phyloP scores from a whole-genome alignment of 108 stramenopile genomes.

The Skeletonema grethae region DNA sequence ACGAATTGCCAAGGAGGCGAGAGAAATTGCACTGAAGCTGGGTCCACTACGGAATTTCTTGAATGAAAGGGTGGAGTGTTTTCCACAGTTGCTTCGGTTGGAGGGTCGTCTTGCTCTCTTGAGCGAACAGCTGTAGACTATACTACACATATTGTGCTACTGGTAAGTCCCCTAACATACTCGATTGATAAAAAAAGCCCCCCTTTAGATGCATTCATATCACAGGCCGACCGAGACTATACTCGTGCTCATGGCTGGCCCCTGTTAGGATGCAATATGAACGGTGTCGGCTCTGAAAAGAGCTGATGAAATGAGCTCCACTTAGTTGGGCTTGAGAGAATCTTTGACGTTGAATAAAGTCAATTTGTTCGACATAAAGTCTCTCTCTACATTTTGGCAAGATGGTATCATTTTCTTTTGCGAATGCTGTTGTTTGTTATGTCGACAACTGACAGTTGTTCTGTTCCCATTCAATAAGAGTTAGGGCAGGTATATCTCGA shows the following conservation, averaged over 20 bases:
- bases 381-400: not conserved
- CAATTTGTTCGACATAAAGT: constrained; percentile 5
- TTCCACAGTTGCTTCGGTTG: constrained; percentile 46
- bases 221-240: constrained; percentile 1
- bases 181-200: not conserved
- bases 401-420: not conserved
- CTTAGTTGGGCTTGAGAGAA: constrained; percentile 5
- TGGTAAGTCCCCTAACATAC: not conserved
- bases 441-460: not conserved
- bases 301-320: constrained; percentile 4
- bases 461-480: not conserved
- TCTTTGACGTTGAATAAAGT: constrained; percentile 3
- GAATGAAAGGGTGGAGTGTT: constrained; percentile 51
- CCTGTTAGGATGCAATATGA: constrained; percentile 3
- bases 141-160: not conserved
- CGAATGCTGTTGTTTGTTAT: not conserved
- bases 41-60: constrained; percentile 48
- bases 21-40: constrained; percentile 43
- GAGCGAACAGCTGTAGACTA: constrained; percentile 43
- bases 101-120: constrained; percentile 48
- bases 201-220: not conserved
- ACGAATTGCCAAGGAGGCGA: constrained; percentile 33
- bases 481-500: not conserved
- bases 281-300: constrained; percentile 6
- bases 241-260: constrained; percentile 6